Evolutionary conservation across 2,329 filamentous ascomycete genomes (phyloP).

Genomic region (Penicillium sp.): DNA sequence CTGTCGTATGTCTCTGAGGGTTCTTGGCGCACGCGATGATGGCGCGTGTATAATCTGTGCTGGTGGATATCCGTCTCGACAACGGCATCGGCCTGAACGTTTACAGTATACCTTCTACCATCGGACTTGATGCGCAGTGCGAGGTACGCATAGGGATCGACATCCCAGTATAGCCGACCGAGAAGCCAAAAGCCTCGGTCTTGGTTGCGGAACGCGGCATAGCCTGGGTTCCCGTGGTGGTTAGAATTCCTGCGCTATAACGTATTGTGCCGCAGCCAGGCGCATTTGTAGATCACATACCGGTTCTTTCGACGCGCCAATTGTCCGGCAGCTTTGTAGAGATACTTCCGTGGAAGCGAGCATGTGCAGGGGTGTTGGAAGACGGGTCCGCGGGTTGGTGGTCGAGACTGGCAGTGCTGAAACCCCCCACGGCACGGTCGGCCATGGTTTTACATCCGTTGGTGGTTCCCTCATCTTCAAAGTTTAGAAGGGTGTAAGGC

Average conservation of each 20-base stretch:
- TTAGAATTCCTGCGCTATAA: background rate
- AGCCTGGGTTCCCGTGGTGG: constrained; percentile 61
- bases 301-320: constrained; percentile 45
- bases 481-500: constrained; percentile 43
- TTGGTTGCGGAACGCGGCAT: constrained; percentile 84
- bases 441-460: constrained; percentile 71
- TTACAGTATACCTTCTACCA: constrained; percentile 89
- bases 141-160: constrained; percentile 85
- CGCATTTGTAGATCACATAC: constrained; percentile 20
- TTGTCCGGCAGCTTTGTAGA: constrained; percentile 79
- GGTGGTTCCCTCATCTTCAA: constrained; percentile 39
- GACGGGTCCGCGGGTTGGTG: constrained; percentile 55
- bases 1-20: constrained; percentile 16
- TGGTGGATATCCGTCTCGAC: constrained; percentile 96
- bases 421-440: constrained; percentile 83
- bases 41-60: constrained; percentile 70
- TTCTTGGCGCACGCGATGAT: constrained; percentile 37
- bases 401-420: constrained; percentile 73
- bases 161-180: constrained; percentile 81
- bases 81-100: constrained; percentile 91
- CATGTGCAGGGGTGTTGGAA: constrained; percentile 59
- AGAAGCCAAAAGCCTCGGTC: constrained; percentile 80
- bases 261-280: background rate
- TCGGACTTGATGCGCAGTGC: constrained; percentile 88
- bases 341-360: constrained; percentile 83